phyloP scores from a whole-genome alignment of 2,329 filamentous ascomycete species.

The Aspergillus pseudotamarii region DNA sequence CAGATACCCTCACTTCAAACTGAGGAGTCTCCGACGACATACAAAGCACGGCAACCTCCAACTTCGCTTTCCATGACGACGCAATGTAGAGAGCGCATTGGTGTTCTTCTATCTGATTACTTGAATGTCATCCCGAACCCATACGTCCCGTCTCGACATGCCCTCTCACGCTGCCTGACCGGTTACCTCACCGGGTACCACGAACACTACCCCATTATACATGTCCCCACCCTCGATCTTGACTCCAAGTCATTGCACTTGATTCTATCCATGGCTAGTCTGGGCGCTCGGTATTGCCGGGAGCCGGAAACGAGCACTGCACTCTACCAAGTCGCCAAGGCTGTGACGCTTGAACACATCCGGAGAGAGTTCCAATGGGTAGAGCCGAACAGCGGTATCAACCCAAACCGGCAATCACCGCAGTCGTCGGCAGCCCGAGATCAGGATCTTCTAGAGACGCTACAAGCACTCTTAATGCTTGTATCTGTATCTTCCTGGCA shows the following conservation, averaged over 20 bases:
- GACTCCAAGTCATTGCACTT: conserved; percentile 29
- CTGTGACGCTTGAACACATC: conserved; percentile 35
- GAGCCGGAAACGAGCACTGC: conserved; percentile 36
- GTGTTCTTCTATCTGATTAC: conserved; percentile 26
- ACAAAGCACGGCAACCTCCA: conserved; percentile 30
- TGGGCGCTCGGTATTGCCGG: conserved; percentile 37
- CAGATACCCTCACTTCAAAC: conserved; percentile 38
- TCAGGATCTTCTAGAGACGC: conserved; percentile 30
- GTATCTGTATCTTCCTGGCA: conserved; percentile 36
- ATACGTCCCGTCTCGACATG: conserved; percentile 35
- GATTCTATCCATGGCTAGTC: conserved; percentile 34
- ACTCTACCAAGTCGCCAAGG: conserved; percentile 36
- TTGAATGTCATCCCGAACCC: conserved; percentile 31
- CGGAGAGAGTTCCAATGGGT: conserved; percentile 31
- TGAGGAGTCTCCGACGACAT: conserved; percentile 29
- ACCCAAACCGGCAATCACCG: conserved; percentile 6
- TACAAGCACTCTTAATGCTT: conserved; percentile 33
- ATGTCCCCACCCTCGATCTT: conserved; percentile 34
- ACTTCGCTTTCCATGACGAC: conserved; percentile 34
- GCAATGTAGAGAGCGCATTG: conserved; percentile 34
- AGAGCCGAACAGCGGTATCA: not conserved
- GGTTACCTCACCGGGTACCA: conserved; percentile 38
- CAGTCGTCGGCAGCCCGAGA: conserved; percentile 20
- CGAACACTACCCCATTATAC: conserved; percentile 37
- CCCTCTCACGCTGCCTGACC: conserved; percentile 36